Evolutionary conservation across 2,329 filamentous ascomycete species (phyloP), one percentile per base, ranked within the genome.

Genomic region (Cadophora sp.): DNA sequence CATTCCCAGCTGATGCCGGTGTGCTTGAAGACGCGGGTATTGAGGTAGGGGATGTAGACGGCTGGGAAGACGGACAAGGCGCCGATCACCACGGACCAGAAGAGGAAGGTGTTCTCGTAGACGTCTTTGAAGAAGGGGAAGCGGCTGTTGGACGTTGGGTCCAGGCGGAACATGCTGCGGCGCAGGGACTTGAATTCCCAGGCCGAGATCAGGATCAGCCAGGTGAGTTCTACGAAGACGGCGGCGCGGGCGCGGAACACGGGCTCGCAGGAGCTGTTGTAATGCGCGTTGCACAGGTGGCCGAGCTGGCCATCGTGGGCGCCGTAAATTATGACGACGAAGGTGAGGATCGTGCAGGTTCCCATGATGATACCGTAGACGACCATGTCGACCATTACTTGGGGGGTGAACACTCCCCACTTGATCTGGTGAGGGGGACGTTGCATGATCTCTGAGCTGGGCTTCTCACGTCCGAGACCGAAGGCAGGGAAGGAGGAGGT

Each of bases 381-480:
- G 13, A 93, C 76, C 86, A 94, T 94, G 78, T 96, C 93, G 69
- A 90, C 80, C 58, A 94, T 84, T 72, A 96, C 86, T 80, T 96
- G 90, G 76, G 85, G 84, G 16, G 91, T 93, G 79, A 96, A 96
- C 56, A 95, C 89, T 70, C 91, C 91, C 68, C 81, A 80, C 78
- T 87, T 86, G 62, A 75, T 73, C 79, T 90, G 85, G 70, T 95
- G 92, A 0, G 94, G 94, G 9, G 92, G 92, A 62, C 93, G 89
- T 45, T 65, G 82, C 87, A 97, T 93, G 68, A 96, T 89, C 75
- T 95, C 91, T 1, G 87, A 84, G 0, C 89, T 87, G 0, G 92
- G 92, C 51, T 84, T 81, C 79, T 97, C 93, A 72, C 93, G 90
- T 24, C 93, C 93, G 0, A 97, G 86, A 53, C 93, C 94, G 33